Evolutionary conservation across 139 green algal species (phyloP).

Genomic region (Haematococcus sp.): DNA sequence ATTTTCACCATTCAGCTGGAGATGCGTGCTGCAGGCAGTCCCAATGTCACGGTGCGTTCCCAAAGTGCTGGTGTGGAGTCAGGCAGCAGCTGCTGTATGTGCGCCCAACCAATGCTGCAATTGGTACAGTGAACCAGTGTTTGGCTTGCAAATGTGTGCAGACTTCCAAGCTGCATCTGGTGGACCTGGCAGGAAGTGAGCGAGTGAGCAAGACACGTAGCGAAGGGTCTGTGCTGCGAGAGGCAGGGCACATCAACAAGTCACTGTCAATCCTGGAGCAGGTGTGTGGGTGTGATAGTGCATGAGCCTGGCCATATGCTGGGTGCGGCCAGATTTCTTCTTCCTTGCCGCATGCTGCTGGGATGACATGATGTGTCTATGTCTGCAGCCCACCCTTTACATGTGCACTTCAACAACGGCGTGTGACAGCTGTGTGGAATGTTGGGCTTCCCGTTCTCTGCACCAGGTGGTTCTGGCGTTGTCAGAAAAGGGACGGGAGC

Average conservation of each 20-base stretch:
- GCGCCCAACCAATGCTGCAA: no score
- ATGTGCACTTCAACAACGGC: no score
- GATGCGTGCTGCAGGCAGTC: conserved; percentile 21
- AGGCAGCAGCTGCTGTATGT: not conserved
- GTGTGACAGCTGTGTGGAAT: no score
- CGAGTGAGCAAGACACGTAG: conserved; percentile 67
- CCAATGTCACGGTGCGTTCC: not conserved
- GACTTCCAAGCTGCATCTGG: conserved; percentile 58
- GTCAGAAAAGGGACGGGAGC: conserved; percentile 36
- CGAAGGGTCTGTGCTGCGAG: conserved; percentile 56
- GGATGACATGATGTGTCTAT: no score
- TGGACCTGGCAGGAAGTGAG: conserved; percentile 74
- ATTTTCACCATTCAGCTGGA: conserved; percentile 75
- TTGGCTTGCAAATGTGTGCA: no score
- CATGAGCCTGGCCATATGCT: no score
- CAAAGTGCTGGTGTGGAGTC: not conserved
- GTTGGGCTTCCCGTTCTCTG: not conserved
- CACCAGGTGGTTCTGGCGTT: conserved; percentile 56
- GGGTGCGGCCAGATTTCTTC: no score
- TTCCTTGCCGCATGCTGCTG: no score
- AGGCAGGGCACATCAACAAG: conserved; percentile 77
- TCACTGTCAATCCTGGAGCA: conserved; percentile 72
- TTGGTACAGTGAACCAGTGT: no score
- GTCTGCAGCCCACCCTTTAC: no score
- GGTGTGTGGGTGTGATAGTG: conserved; percentile 32